phyloP scores from a whole-genome alignment of 106 monocot species.

The Phalaenopsis equestris region DNA sequence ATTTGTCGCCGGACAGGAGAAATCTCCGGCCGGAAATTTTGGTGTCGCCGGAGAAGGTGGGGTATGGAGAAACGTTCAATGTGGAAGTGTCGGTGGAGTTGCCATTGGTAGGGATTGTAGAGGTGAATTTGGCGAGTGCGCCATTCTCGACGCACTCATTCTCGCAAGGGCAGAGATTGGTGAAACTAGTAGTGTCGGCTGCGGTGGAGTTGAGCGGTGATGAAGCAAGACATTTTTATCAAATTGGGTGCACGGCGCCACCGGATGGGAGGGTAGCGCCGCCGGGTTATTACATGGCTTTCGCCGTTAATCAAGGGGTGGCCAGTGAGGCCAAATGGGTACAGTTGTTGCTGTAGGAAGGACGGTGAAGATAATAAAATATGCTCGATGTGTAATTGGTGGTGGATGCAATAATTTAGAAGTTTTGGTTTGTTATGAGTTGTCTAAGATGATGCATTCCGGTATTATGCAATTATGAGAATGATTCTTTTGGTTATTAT shows the following conservation, averaged over 20 bases:
- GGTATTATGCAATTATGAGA: too few species aligned
- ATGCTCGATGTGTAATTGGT: too few species aligned
- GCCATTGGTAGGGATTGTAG: constrained; percentile 42
- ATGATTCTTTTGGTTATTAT: too few species aligned
- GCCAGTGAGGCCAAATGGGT: constrained; percentile 20
- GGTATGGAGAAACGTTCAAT: constrained; percentile 12
- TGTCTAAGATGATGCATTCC: too few species aligned
- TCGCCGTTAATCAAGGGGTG: constrained; percentile 16
- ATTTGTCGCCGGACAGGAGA: constrained; percentile 28
- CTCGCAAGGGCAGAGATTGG: constrained; percentile 45
- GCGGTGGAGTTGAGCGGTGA: constrained; percentile 23
- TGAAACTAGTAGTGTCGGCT: constrained; percentile 27
- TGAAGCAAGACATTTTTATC: constrained; percentile 8
- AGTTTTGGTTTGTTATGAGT: too few species aligned
- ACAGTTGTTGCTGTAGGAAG: constrained; percentile 7
- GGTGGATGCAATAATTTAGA: too few species aligned
- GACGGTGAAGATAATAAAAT: too few species aligned
- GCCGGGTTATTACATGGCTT: constrained; percentile 29
- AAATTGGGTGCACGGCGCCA: constrained; percentile 34
- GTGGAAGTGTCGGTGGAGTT: constrained; percentile 34
- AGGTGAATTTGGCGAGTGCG: constrained; percentile 41
- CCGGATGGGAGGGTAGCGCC: constrained; percentile 17
- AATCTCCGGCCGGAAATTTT: constrained; percentile 35
- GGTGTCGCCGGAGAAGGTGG: not conserved
- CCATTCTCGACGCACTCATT: constrained; percentile 63